Evolutionary conservation across 352 stramenopile genomes (phyloP).

Genomic region (Phytophthora agathidicida): DNA sequence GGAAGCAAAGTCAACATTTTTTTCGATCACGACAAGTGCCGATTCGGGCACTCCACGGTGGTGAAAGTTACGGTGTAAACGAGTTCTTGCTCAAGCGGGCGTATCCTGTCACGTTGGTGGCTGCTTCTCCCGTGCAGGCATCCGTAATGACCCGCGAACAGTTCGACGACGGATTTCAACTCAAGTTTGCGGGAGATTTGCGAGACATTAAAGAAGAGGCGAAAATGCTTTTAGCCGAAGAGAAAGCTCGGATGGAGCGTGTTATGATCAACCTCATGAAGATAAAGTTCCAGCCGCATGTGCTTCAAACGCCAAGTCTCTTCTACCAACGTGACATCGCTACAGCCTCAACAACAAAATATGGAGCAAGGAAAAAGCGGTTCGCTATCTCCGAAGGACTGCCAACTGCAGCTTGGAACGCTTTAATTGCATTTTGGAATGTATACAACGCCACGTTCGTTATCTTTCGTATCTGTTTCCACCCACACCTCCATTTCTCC

Average conservation of each 20-base stretch:
- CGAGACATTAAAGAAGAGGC: conserved; percentile 59
- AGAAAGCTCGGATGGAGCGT: conserved; percentile 33
- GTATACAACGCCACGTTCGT: conserved; percentile 71
- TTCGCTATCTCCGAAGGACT: too few relatives aligned
- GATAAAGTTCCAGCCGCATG: conserved; percentile 61
- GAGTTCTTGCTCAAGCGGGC: conserved; percentile 62
- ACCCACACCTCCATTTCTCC: conserved; percentile 50
- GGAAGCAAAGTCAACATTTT: conserved; percentile 68
- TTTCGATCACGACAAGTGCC: conserved; percentile 50
- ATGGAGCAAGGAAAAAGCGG: too few relatives aligned
- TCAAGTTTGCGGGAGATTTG: conserved; percentile 69
- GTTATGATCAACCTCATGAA: conserved; percentile 56
- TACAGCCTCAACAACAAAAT: not conserved
- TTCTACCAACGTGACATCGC: conserved; percentile 73
- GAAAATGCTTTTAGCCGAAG: conserved; percentile 39
- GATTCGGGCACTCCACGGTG: conserved; percentile 59
- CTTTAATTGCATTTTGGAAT: conserved; percentile 57
- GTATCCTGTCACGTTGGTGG: conserved; percentile 51
- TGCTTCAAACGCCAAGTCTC: conserved; percentile 50
- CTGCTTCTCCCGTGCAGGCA: conserved; percentile 55
- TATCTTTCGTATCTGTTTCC: conserved; percentile 76
- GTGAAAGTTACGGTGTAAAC: conserved; percentile 71
- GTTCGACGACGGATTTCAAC: conserved; percentile 65
- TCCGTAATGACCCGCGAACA: conserved; percentile 79
- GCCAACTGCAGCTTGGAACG: conserved; percentile 26